phyloP scores from a whole-genome alignment of 2,329 filamentous ascomycete genomes.

The Colletotrichum gloeosporioides region DNA sequence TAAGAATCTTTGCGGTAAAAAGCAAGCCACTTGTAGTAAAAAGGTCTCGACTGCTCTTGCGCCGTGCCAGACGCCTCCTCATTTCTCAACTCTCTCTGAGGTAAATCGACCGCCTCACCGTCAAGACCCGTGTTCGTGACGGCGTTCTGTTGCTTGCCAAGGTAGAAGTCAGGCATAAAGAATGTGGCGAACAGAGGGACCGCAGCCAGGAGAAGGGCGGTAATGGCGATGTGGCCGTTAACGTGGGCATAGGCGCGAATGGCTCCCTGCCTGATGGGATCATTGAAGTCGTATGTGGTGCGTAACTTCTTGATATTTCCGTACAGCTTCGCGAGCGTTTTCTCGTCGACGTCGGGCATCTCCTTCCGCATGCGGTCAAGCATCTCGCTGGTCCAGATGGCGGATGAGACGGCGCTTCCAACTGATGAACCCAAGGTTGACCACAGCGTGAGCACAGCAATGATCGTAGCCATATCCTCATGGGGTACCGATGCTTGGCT shows the following conservation, averaged over 20 bases:
- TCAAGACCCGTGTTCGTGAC: conserved; percentile 37
- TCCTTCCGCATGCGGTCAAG: conserved; percentile 34
- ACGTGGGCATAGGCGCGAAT: conserved; percentile 40
- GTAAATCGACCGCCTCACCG: conserved; percentile 28
- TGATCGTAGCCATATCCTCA: conserved; percentile 43
- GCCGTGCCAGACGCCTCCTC: neutral
- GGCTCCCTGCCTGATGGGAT: conserved; percentile 39
- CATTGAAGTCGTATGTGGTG: conserved; percentile 33
- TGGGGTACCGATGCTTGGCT: conserved; percentile 47
- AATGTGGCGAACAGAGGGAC: conserved; percentile 39
- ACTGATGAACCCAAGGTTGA: conserved; percentile 41
- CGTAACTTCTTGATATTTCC: conserved; percentile 38
- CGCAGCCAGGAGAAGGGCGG: conserved; percentile 32
- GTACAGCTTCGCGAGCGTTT: conserved; percentile 34
- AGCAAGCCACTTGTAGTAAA: neutral
- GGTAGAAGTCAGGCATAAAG: conserved; percentile 46
- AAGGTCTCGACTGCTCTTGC: neutral
- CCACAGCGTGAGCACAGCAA: conserved; percentile 43
- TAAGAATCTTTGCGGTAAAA: neutral
- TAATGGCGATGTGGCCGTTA: conserved; percentile 40
- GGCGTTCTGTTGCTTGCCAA: conserved; percentile 39
- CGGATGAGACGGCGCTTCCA: conserved; percentile 41
- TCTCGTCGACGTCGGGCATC: conserved; percentile 28
- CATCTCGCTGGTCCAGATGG: conserved; percentile 46
- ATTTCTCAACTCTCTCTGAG: neutral